Base-by-base conservation (phyloP, 352 stramenopile species). In the Phytopythium oedochilum region DNA sequence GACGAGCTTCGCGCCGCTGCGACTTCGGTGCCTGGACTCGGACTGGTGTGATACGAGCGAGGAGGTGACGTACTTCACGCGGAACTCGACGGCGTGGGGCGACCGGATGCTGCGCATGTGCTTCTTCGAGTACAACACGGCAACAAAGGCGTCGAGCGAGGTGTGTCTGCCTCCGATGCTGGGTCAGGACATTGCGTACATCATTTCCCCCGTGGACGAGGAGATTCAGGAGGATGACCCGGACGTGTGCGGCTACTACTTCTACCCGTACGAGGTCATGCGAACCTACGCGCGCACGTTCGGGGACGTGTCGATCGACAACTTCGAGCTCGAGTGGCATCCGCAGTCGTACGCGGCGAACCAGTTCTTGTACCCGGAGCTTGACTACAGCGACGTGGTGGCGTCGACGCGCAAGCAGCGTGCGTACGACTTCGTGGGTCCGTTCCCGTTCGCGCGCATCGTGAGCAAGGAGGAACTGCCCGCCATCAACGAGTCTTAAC, bases 181-280 rank as follows among this genome's bases (percentile, higher is more conserved):
- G 40, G 42, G 65, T 17, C 66, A 86, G 66, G 59, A 79, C 51
- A 76, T 89, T 49, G 75, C 75, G 58, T 81, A 83, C 60, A 60
- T 83, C 25, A 47, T 89, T 42, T 68, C 70, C 25, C 79, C 79
- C 0, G 63, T 86, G 28, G 66, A 71, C 3, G 70, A 75, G 25
- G 79, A 88, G 50, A 52, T 77, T 17, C 61, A 70, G 29, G 54
- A 68, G 57, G 86, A 89, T 58, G 76, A 88, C 62, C 70, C 70
- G 32, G 75, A 89, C 44, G 68, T 83, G 43, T 89, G 76, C 46
- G 79, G 79, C 43, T 85, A 81, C 59, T 89, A 89, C 68, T 83
- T 88, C 34, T 84, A 87, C 62, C 79, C 77, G 54, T 89, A 88
- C 61, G 79, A 86, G 45, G 68, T 86, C 50, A 64, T 71, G 51